Percentiles rank a stretch among this genome's conserved stretches.
Conservation (phyloP, 2,329 filamentous ascomycete species). For the Alternaria conjuncta region DNA sequence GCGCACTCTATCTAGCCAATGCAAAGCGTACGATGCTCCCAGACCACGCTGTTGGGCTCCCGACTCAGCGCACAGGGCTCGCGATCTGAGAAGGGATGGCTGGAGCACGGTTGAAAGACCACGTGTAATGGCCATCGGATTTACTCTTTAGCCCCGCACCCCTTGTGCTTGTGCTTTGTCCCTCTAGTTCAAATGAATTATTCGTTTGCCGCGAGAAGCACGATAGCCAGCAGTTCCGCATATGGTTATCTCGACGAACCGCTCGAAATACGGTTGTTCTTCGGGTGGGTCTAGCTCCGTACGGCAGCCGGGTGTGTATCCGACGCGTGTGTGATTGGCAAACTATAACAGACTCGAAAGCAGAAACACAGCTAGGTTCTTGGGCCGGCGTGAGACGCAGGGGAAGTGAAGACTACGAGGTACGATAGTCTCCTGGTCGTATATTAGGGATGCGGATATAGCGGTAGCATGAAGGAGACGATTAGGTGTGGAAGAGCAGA, state of each 20-base stretch:
- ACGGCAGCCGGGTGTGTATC: constrained; percentile 15
- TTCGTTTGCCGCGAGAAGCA: constrained; percentile 43
- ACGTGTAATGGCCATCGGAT: constrained; percentile 20
- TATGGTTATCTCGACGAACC: constrained; percentile 16
- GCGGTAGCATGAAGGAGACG: constrained; percentile 3
- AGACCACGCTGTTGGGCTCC: constrained; percentile 42
- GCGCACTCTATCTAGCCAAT: constrained; percentile 35
- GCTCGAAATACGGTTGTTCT: constrained; percentile 22
- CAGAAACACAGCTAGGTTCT: constrained; percentile 10
- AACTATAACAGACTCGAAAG: constrained; percentile 7
- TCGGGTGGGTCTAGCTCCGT: constrained; percentile 19
- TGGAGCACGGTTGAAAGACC: constrained; percentile 15
- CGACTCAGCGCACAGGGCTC: constrained; percentile 33
- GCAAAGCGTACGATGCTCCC: constrained; percentile 26
- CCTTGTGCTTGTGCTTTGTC: constrained; percentile 4
- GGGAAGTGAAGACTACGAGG: neutral
- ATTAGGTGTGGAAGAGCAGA: neutral
- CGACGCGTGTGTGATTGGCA: constrained; percentile 33
- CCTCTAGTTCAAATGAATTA: constrained; percentile 5
- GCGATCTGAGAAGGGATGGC: constrained; percentile 25
- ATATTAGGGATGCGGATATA: constrained; percentile 10
- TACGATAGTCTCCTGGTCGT: constrained; percentile 4
- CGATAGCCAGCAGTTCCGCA: constrained; percentile 27
- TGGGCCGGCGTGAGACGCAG: constrained; percentile 22
- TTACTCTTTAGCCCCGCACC: constrained; percentile 6